Evolutionary conservation across 495 filamentous ascomycete species (phyloP), one percentile per base, ranked within the genome.

Genomic region (Podospora tetraspora): DNA sequence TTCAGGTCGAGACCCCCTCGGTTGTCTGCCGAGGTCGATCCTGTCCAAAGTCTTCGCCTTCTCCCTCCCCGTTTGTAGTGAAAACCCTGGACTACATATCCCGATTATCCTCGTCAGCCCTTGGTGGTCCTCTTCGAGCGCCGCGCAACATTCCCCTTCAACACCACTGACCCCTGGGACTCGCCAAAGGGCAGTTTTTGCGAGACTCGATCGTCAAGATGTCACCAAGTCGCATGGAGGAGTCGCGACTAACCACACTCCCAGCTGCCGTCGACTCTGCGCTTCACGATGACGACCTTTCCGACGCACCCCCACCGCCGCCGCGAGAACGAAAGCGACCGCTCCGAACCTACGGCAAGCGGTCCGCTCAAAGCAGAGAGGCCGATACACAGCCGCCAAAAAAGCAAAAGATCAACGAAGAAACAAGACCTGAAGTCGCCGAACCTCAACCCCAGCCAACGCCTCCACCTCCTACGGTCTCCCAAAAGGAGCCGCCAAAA

Each of bases 301-400:
- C 57, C 27, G 13, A 22, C 29, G 13, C 29, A 1, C 12, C 57
- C 3, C 9, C 61, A 12, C 56, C 13, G 7, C 34, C 58, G 12
- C 43, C 72, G 5, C 69, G 37, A 32, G 61, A 23, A 52, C 66
- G 70, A 61, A 82, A 79, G 68, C 75, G 77, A 34, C 79, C 77
- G 0, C 65, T 82, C 19, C 79, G 80, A 62, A 84, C 82, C 4
- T 84, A 84, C 62, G 73, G 82, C 57, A 79, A 79, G 23, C 80
- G 78, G 12, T 63, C 76, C 69, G 63, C 71, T 58, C 24, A 37
- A 37, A 27, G 24, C 61, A 64, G 73, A 70, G 69, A 77, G 57
- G 52, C 72, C 27, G 61, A 71, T 57, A 19, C 27, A 21, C 24
- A 62, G 3, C 12, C 62, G 29, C 66, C 25, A 66, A 62, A 16